Evolutionary conservation across 441 rosid species (phyloP), one percentile per base, ranked within the genome.

Genomic region (Brassica balearica): DNA sequence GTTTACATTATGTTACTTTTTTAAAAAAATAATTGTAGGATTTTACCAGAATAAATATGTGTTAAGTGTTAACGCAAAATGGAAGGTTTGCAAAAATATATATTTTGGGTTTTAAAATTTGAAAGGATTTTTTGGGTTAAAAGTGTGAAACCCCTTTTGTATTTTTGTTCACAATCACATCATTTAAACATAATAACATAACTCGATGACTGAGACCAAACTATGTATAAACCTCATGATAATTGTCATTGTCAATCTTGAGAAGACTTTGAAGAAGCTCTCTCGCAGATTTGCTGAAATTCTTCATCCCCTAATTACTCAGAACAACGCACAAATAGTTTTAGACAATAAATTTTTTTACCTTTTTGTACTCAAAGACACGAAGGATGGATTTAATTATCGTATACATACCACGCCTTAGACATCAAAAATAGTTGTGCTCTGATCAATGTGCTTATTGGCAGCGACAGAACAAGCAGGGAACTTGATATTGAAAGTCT

Each of bases 351-450:
- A 53, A 5, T 72, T 7, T 29, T 25, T 25, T 25, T 12, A 72
- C 55, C 48, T 2, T 51, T n/a, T 14, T n/a, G 20, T 53, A 53
- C 5, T 5, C 2, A 74, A n/a, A 63, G 19, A 53, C 61, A 62
- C 2, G 8, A 56, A 38, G 2, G 27, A 55, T 43, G 6, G 34
- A 4, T 29, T 29, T 29, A 29, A 4, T 8, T 51, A 14, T 14
- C 7, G 23, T 55, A 55, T 41, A 82, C 96, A 17, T 71, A 88
- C 92, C 91, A 90, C 97, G 83, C 97, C 97, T 87, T 92, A 95
- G 11, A 93, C 98, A 75, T 93, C 97, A 79, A 93, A 64, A 80
- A 93, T 92, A n/a, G 95, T 90, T 11, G 98, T 93, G 87, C 98
- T 93, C 84, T 90, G 97, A 62, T 93, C 97, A 79, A 93, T 86